phyloP scores from a whole-genome alignment of 371 early-diverging fungal genomes.

The Chytridium lagenaria region DNA sequence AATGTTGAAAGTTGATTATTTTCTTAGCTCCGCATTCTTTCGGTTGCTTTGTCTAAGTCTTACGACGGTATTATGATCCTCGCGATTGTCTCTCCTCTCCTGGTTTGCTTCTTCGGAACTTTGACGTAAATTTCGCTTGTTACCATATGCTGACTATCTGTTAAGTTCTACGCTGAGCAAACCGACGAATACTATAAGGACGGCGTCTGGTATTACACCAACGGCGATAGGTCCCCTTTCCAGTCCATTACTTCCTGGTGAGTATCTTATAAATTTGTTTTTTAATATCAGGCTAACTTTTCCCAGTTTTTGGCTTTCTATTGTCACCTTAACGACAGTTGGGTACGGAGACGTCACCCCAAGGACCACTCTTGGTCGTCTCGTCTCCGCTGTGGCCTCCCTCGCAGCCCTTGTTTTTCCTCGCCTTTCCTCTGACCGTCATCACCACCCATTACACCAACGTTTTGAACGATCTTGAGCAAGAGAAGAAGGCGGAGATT shows the following conservation, averaged over 20 bases:
- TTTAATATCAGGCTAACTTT: too few species aligned
- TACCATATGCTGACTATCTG: too few species aligned
- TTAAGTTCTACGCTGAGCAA: conserved; percentile 19
- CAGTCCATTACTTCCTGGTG: conserved; percentile 17
- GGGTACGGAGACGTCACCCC: conserved; percentile 84
- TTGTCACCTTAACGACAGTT: conserved; percentile 72
- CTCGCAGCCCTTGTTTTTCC: conserved; percentile 17
- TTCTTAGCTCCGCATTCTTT: conserved; percentile 1
- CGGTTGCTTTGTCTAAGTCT: conserved; percentile 12
- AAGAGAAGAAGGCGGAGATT: neutral
- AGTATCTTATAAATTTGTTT: neutral
- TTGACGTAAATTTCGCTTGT: too few species aligned
- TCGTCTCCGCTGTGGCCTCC: conserved; percentile 30
- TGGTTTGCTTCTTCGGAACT: conserved; percentile 23
- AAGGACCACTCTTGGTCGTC: conserved; percentile 33
- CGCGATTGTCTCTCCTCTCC: neutral
- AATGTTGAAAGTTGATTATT: neutral
- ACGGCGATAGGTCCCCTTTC: conserved; percentile 22
- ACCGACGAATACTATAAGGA: conserved; percentile 13
- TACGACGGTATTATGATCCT: conserved; percentile 13
- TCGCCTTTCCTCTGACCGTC: conserved; percentile 49
- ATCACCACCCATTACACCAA: conserved; percentile 41
- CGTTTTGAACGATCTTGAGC: neutral
- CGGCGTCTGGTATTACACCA: conserved; percentile 16
- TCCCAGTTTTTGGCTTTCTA: conserved; percentile 42